These are phyloP conservation scores for Solanum bulbocastanum DNA, from an alignment of 257 asterid genomes.

Conservation along the genomic window DNA sequence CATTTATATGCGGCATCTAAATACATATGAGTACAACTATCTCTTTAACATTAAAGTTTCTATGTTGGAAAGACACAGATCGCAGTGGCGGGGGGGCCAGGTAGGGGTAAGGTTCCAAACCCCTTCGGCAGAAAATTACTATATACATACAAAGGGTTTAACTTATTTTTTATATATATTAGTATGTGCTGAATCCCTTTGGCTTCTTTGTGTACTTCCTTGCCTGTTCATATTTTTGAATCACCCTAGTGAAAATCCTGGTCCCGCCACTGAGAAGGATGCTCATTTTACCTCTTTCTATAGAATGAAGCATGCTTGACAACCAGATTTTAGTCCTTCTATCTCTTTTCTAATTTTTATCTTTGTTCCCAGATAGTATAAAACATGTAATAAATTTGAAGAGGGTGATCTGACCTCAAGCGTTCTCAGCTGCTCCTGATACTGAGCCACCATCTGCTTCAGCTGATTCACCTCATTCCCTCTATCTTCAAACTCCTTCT, in stretches of 20 bases:
- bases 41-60: not conserved
- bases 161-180: not conserved
- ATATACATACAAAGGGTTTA: not conserved
- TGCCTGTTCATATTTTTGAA: not conserved
- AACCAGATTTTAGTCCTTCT: not conserved
- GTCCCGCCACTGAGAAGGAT: not conserved
- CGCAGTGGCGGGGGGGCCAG: not conserved
- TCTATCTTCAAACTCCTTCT: constrained; percentile 71
- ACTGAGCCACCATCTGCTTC: constrained; percentile 71
- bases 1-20: not conserved
- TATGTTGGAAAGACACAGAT: not conserved
- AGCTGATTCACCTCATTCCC: constrained; percentile 72
- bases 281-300: not conserved
- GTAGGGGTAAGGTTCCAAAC: not conserved
- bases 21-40: not conserved
- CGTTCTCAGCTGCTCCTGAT: constrained; percentile 85
- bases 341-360: not conserved
- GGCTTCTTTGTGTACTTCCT: not conserved
- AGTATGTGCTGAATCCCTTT: not conserved
- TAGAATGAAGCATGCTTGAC: not conserved
- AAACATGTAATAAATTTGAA: not conserved
- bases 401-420: constrained; percentile 63
- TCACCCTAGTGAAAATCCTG: not conserved
- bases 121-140: not conserved
- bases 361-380: not conserved